Evolutionary conservation across 1,284 basidiomycete genomes (phyloP), one percentile per base, ranked within the genome.

Genomic region (Ustilago cynodontis): DNA sequence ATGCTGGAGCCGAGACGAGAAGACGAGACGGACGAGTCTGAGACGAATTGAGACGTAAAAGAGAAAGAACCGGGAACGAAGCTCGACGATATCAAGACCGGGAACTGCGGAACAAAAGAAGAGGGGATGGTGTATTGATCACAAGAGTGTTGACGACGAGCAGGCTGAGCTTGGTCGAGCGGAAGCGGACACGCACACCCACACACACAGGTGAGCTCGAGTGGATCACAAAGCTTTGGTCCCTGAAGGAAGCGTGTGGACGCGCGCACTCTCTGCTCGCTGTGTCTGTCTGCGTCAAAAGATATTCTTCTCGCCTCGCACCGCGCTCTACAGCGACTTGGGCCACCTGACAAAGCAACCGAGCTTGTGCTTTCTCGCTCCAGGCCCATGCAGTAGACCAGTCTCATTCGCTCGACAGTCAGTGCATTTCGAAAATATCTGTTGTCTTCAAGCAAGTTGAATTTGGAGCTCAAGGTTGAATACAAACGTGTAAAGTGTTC

Each of bases 41-140:
- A 71, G 70, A 71, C 53, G 22, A 47, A 33, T 61, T 52, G 62
- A 56, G 67, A 70, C 37, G 59, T 57, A 65, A 62, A 57, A 65
- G 63, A 55, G 54, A 60, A 64, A 67, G 22, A 55, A 64, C 63
- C 45, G 50, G 66, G 62, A 66, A 77, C 69, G 69, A 71, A 68
- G 73, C 69, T 76, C 64, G 64, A 77, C 66, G 74, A 72, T 77
- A 77, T 65, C 70, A 59, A 63, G 61, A 77, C 69, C 74, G 69
- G 69, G 70, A 72, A 66, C 61, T 67, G 58, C 65, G 60, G 61
- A 59, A 60, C 53, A 61, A 54, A 47, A 28, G 26, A 39, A 62
- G 60, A 57, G 37, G 60, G 58, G 56, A 56, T 74, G 66, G 63
- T 59, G 66, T 63, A n/a, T n/a, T 13, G 59, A 47, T 11, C 20